phyloP scores from a whole-genome alignment of 768 basidiomycete species.

The Phanerochaete sordida region DNA sequence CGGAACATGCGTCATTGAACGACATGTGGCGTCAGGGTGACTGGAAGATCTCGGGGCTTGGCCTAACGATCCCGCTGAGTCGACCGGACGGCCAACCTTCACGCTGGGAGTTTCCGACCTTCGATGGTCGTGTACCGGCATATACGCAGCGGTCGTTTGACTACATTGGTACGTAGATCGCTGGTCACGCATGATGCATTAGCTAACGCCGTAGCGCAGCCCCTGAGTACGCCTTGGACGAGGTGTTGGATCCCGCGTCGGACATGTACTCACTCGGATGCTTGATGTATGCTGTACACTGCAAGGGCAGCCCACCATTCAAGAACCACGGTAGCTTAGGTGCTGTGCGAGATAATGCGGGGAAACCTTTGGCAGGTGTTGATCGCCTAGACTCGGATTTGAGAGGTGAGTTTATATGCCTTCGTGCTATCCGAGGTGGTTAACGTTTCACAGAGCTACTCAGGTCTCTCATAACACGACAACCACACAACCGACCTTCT shows the following conservation, averaged over 20 bases:
- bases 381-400: conserved; percentile 67
- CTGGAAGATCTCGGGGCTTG: conserved; percentile 94
- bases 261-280: conserved; percentile 95
- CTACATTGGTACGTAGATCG: conserved; percentile 70
- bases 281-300: conserved; percentile 88
- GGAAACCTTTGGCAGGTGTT: conserved; percentile 58
- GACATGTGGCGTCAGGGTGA: conserved; percentile 64
- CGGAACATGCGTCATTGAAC: neutral
- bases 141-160: conserved; percentile 92
- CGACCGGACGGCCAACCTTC: conserved; percentile 67
- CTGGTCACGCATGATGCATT: neutral
- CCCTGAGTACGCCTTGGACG: conserved; percentile 93
- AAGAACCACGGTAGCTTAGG: conserved; percentile 76
- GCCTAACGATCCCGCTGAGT: conserved; percentile 76
- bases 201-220: conserved; percentile 41
- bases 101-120: conserved; percentile 88
- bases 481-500: conserved; percentile 67
- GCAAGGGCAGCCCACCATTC: conserved; percentile 84
- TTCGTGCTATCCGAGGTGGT: neutral
- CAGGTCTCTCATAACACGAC: conserved; percentile 75
- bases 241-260: conserved; percentile 78
- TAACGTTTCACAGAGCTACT: conserved; percentile 57
- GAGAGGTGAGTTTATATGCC: conserved; percentile 45
- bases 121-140: conserved; percentile 73
- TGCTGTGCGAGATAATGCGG: conserved; percentile 65